These are phyloP conservation scores for Rehmannia glutinosa DNA, from an alignment of 257 asterid species.

Conservation along the genomic window DNA sequence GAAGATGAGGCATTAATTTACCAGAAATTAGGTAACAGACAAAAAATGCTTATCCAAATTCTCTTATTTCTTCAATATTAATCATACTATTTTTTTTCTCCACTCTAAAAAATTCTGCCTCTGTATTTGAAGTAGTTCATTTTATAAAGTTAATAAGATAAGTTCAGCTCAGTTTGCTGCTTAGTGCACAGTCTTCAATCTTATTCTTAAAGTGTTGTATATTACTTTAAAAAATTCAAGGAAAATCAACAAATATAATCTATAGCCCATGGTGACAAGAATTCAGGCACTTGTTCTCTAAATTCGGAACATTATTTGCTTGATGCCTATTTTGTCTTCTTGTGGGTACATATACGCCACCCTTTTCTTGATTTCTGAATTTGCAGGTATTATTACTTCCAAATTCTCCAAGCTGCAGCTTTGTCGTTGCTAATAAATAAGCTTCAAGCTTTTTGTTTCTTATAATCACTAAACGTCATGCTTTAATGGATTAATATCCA, in stretches of 20 bases:
- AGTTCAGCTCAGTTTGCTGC: not conserved
- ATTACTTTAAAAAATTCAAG: not conserved
- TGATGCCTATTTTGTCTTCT: not conserved
- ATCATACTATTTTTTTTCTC: not conserved
- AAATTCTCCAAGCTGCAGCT: not conserved
- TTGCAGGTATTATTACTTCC: not conserved
- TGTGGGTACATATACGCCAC: too few species aligned
- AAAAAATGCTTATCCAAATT: not conserved
- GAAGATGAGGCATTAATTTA: conserved; percentile 50
- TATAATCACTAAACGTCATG: not conserved
- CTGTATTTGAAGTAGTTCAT: not conserved
- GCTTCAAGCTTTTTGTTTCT: not conserved
- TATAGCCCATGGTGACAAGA: not conserved
- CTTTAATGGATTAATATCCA: not conserved
- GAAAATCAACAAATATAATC: not conserved
- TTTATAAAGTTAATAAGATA: not conserved
- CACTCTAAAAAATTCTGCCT: not conserved
- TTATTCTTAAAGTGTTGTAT: not conserved
- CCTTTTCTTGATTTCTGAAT: not conserved
- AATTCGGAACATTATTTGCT: not conserved
- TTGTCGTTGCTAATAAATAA: not conserved
- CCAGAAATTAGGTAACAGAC: conserved; percentile 65
- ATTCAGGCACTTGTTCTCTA: not conserved
- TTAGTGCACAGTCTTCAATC: not conserved
- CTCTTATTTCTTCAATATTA: not conserved